phyloP scores from a whole-genome alignment of 371 early-diverging fungal genomes.

The Sporodiniella umbellata region DNA sequence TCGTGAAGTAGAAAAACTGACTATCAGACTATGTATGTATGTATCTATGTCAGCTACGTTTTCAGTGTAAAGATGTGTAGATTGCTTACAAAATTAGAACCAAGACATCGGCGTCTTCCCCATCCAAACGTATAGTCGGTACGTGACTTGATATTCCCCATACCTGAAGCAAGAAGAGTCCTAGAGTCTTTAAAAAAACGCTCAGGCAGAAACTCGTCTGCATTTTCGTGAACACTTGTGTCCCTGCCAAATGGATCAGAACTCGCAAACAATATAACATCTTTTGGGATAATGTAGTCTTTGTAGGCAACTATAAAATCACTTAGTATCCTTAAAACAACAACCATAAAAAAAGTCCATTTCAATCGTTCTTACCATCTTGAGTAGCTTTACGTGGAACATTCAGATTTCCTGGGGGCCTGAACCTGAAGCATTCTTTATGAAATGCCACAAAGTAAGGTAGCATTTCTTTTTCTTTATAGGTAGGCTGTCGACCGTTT shows the following conservation, averaged over 20 bases:
- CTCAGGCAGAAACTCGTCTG: conserved; percentile 26
- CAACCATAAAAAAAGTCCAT: too few species aligned
- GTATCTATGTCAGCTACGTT: too few species aligned
- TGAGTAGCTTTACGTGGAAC: conserved; percentile 24
- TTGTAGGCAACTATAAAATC: conserved; percentile 5
- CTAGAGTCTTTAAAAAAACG: conserved; percentile 13
- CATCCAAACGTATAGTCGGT: conserved; percentile 17
- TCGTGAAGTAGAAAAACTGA: too few species aligned
- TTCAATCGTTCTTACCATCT: conserved; percentile 25
- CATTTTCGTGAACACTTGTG: background rate
- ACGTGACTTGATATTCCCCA: conserved; percentile 4
- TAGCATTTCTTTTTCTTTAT: conserved; percentile 12
- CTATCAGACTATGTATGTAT: too few species aligned
- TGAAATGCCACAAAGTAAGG: conserved; percentile 25
- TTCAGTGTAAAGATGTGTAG: too few species aligned
- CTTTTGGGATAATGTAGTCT: conserved; percentile 21
- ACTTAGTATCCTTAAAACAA: background rate
- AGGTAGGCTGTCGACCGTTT: conserved; percentile 13
- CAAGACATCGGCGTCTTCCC: conserved; percentile 18
- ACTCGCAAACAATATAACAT: conserved; percentile 3
- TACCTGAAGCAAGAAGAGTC: conserved; percentile 4
- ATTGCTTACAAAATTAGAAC: conserved; percentile 17
- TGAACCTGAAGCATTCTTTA: conserved; percentile 29
- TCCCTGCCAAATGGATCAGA: conserved; percentile 8
- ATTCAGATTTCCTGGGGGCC: conserved; percentile 20